Evolutionary conservation across 257 asterid genomes (phyloP).

Genomic region (Nicotiana paniculata): DNA sequence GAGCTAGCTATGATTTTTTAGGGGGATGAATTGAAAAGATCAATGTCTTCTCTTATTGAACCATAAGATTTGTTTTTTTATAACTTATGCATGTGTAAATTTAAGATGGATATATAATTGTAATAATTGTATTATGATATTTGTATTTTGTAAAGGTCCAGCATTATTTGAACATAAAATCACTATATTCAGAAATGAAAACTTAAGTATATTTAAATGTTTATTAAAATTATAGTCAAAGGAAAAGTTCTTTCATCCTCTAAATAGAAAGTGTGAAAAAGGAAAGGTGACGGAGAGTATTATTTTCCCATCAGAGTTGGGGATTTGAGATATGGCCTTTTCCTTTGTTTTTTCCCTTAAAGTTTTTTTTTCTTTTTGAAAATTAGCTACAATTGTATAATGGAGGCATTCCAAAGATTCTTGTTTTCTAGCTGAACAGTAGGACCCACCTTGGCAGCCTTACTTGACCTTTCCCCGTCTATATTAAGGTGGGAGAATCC

Average conservation of each 20-base stretch:
- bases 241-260: not conserved
- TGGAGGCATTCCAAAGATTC: not conserved
- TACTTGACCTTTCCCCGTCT: not conserved
- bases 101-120: not conserved
- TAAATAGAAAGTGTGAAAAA: not conserved
- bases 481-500: not conserved
- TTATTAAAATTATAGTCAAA: not conserved
- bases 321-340: not conserved
- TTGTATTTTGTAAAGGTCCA: not conserved
- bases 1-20: not conserved
- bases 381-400: not conserved
- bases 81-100: not conserved
- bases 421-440: not conserved
- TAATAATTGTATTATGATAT: not conserved
- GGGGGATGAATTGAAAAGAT: too few relatives aligned
- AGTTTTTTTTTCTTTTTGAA: not conserved
- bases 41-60: not conserved
- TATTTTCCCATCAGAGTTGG: not conserved
- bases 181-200: not conserved
- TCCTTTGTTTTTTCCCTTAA: not conserved
- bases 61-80: not conserved
- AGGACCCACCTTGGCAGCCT: not conserved
- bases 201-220: not conserved
- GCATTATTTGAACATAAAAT: not conserved
- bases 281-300: not conserved